Evolutionary conservation across 495 filamentous ascomycete genomes (phyloP).

Genomic region (Tuber borchii): DNA sequence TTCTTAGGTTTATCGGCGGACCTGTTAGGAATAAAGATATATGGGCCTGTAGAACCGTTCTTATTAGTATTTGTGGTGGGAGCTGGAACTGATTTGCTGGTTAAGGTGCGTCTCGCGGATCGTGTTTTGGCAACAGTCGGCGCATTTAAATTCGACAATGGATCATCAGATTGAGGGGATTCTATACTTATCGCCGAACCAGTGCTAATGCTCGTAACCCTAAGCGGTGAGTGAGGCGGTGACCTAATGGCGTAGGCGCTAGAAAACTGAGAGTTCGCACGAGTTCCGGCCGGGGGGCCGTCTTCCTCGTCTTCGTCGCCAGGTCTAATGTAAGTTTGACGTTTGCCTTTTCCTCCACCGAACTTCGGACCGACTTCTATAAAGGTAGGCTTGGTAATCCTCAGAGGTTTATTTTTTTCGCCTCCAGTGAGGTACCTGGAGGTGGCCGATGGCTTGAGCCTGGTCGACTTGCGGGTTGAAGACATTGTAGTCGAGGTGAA

Average conservation of each 20-base stretch:
- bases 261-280: not conserved
- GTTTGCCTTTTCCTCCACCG: not conserved
- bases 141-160: slow-evolving; percentile 5
- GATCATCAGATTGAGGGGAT: not conserved
- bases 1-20: not conserved
- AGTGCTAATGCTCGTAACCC: not conserved
- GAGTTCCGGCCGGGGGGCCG: not conserved
- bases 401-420: not conserved
- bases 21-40: not conserved
- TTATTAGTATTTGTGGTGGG: not conserved
- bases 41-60: not conserved
- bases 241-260: not conserved
- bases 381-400: not conserved
- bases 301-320: not conserved
- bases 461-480: not conserved
- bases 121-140: not conserved
- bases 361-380: not conserved
- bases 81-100: not conserved
- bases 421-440: not conserved
- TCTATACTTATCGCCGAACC: not conserved
- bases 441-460: not conserved
- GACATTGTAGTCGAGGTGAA: not conserved
- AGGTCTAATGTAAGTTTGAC: not conserved
- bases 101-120: not conserved
- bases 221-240: not conserved